Conservation (phyloP, 352 stramenopile genomes). For the Globisporangium spiculum region DNA sequence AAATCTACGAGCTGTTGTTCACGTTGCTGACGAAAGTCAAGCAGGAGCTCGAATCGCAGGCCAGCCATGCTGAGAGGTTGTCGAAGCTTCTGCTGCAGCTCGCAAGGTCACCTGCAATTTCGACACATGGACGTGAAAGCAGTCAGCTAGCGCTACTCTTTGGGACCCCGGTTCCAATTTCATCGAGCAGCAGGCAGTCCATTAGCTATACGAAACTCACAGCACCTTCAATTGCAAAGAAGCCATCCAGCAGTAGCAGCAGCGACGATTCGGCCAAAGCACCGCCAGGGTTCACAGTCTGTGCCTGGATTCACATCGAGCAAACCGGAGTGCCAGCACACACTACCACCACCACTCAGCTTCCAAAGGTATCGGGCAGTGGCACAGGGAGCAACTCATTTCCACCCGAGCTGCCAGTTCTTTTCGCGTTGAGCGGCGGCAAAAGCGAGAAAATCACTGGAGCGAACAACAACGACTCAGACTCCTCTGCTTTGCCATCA, state of each 20-base stretch:
- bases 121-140: background rate
- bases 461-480: background rate
- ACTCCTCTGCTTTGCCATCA: background rate
- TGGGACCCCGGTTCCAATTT: constrained; percentile 6
- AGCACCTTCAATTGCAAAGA: background rate
- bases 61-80: background rate
- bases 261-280: background rate
- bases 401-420: background rate
- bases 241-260: no score
- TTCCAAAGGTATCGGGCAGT: background rate
- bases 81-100: background rate
- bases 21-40: constrained; percentile 25
- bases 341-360: background rate
- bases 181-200: background rate
- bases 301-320: constrained; percentile 16
- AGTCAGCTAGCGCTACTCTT: background rate
- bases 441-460: background rate
- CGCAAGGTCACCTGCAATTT: background rate
- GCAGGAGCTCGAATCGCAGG: constrained; percentile 12
- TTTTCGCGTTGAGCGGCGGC: constrained; percentile 8
- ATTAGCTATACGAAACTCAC: background rate
- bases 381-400: background rate
- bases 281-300: background rate
- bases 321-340: constrained; percentile 1
- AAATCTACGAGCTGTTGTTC: constrained; percentile 38